Conservation (phyloP, 2,329 filamentous ascomycete genomes). For the Alternaria sp. region DNA sequence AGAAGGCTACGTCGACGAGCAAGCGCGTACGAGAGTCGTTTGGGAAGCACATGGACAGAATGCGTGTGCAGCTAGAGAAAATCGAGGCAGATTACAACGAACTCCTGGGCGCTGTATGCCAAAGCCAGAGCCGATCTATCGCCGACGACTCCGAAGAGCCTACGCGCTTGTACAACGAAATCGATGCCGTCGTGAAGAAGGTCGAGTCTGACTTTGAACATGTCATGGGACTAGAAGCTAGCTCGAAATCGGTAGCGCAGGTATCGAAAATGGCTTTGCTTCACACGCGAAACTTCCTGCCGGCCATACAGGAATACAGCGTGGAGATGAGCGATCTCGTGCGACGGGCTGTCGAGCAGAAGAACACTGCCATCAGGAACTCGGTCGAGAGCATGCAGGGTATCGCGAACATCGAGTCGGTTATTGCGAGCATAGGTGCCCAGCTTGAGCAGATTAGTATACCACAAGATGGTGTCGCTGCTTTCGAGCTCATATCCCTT, state of each 20-base stretch:
- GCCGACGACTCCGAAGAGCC: slow-evolving; percentile 70
- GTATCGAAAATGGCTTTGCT: slow-evolving; percentile 70
- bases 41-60: slow-evolving; percentile 60
- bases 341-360: slow-evolving; percentile 64
- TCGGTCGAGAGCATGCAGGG: slow-evolving; percentile 79
- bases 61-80: slow-evolving; percentile 54
- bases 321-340: slow-evolving; percentile 65
- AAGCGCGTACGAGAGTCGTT: slow-evolving; percentile 70
- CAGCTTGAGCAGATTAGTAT: slow-evolving; percentile 76
- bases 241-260: slow-evolving; percentile 69
- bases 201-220: slow-evolving; percentile 86
- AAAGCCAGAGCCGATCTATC: slow-evolving; percentile 61
- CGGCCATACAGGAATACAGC: slow-evolving; percentile 65
- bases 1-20: slow-evolving; percentile 74
- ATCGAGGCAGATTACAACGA: slow-evolving; percentile 56
- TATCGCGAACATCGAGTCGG: slow-evolving; percentile 80
- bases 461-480: slow-evolving; percentile 77
- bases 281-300: slow-evolving; percentile 70
- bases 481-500: slow-evolving; percentile 80
- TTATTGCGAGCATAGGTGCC: slow-evolving; percentile 74
- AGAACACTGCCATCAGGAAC: slow-evolving; percentile 72
- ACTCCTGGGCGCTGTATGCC: slow-evolving; percentile 55
- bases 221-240: slow-evolving; percentile 72
- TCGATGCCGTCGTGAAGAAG: slow-evolving; percentile 85
- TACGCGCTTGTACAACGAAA: slow-evolving; percentile 77